Percentiles rank a stretch among this genome's conserved stretches.
Evolutionary conservation across 2,329 filamentous ascomycete genomes (phyloP).

Genomic region (Colletotrichum limetticola): DNA sequence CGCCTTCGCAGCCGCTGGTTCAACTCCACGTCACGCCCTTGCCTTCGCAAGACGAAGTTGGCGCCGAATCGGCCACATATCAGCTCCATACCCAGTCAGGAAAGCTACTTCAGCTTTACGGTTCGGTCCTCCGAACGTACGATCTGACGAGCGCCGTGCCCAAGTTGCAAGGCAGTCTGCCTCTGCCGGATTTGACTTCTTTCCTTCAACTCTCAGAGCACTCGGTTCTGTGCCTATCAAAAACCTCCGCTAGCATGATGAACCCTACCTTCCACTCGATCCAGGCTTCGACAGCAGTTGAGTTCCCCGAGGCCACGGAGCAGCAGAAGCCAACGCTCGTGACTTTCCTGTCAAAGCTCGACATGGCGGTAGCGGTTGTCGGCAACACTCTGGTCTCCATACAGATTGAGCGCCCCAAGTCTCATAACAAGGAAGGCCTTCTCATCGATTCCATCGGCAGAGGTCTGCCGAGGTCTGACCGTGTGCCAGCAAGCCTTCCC

Average conservation of each 20-base stretch:
- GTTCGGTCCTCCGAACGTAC: conserved; percentile 67
- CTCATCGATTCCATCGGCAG: conserved; percentile 80
- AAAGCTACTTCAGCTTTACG: conserved; percentile 68
- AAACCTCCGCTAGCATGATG: conserved; percentile 68
- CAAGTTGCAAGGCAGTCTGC: conserved; percentile 65
- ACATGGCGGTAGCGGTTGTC: conserved; percentile 73
- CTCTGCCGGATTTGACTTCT: conserved; percentile 63
- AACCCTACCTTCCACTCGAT: conserved; percentile 75
- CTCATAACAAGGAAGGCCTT: conserved; percentile 68
- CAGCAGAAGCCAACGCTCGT: conserved; percentile 55
- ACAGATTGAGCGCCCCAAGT: conserved; percentile 72
- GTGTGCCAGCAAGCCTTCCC: conserved; percentile 20
- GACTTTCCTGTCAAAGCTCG: conserved; percentile 73
- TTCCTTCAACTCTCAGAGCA: conserved; percentile 76
- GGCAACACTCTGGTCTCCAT: conserved; percentile 74
- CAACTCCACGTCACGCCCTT: conserved; percentile 53
- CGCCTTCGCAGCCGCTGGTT: conserved; percentile 42
- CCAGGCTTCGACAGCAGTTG: conserved; percentile 60
- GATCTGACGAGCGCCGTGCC: conserved; percentile 73
- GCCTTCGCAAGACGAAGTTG: conserved; percentile 37
- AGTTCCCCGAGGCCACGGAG: conserved; percentile 51
- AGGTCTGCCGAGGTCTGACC: conserved; percentile 50
- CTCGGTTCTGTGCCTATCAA: conserved; percentile 71
- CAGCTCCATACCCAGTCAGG: conserved; percentile 73
- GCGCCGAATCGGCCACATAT: conserved; percentile 48